Base-by-base conservation (phyloP, 768 basidiomycete species). In the Leucosporidium yakuticum region DNA sequence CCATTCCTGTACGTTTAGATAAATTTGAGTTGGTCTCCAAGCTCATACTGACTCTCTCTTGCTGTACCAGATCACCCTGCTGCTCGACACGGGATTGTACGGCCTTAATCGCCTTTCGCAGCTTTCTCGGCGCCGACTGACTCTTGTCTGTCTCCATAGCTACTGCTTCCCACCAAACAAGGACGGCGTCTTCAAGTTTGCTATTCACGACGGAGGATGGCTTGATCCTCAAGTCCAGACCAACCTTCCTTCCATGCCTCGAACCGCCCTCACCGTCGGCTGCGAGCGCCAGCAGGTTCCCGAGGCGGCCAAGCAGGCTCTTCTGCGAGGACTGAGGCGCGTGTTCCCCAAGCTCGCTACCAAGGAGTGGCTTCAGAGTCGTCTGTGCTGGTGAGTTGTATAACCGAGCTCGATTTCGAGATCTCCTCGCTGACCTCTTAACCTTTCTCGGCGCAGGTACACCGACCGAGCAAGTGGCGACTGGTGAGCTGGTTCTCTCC, bases 331-430 rank as follows among this genome's bases (percentile, higher is more conserved):
- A 12, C 78, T 95, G 19, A 76, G 79, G 25, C 76, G 79, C 36
- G 80, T 91, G 32, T 93, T 88, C 79, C 95, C 94, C 32, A 85
- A 85, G 60, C 82, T 98, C 54, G 88, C 85, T 7, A 79, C 85
- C 71, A 88, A 86, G 77, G 84, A 88, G 0, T 89, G 92, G 75
- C 76, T 79, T 34, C 81, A 81, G 9, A 94, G 91, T 15, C 80
- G 94, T 67, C 78, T 98, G 69, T 98, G 94, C 80, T 97, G 94
- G 94, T 90, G 76, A 77, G 84, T 77, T 29, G 32, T 57, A 34
- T 31, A 5, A 57, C 27, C 7, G 32, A 17, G 19, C 29, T 4
- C n/a, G 5, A 1, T 17, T 44, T 12, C 47, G 29, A 11, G 12
- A n/a, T 17, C 50, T 49, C 34, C 1, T 29, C 31, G 32, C 15